A percentile compares a stretch with the other conserved stretches of the same genome.
phyloP scores from a whole-genome alignment of 2,329 filamentous ascomycete species.

The Epichloe gansuensis region DNA sequence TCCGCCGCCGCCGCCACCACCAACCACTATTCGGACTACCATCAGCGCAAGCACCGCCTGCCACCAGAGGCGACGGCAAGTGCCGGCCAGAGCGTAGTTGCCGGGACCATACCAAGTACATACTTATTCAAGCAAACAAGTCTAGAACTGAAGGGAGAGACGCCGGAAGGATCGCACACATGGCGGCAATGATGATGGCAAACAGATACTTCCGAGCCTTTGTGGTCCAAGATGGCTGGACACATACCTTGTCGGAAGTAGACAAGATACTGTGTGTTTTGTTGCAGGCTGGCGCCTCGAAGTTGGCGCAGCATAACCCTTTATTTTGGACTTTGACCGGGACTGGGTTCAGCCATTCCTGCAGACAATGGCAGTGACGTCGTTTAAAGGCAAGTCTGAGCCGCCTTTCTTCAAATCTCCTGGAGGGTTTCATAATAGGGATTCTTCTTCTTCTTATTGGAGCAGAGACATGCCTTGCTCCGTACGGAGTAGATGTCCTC shows the following conservation, averaged over 20 bases:
- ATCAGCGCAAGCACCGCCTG: background rate
- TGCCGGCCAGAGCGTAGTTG: background rate
- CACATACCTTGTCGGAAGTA: background rate
- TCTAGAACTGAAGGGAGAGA: background rate
- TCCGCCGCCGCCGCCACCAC: background rate
- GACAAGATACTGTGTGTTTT: constrained; percentile 30
- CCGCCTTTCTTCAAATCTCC: constrained; percentile 13
- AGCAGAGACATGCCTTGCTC: too few species aligned
- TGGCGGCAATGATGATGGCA: constrained; percentile 49
- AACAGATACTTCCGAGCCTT: constrained; percentile 65
- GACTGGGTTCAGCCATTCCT: background rate
- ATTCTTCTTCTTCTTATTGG: too few species aligned
- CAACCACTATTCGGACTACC: background rate
- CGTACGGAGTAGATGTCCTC: too few species aligned
- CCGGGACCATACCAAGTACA: too few species aligned
- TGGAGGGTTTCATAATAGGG: background rate
- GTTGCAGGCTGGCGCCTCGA: constrained; percentile 29
- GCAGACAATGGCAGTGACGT: constrained; percentile 32
- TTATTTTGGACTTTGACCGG: background rate
- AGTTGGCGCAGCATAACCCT: constrained; percentile 30
- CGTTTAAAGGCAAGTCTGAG: constrained; percentile 56
- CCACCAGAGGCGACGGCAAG: background rate
- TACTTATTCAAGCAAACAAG: background rate
- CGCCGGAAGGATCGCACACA: background rate
- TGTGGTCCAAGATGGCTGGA: constrained; percentile 9